Percentiles rank a stretch among this genome's conserved stretches.
These are phyloP conservation scores for Boletus subcaerulescens DNA, from an alignment of 768 basidiomycete species.

Conservation along the genomic window DNA sequence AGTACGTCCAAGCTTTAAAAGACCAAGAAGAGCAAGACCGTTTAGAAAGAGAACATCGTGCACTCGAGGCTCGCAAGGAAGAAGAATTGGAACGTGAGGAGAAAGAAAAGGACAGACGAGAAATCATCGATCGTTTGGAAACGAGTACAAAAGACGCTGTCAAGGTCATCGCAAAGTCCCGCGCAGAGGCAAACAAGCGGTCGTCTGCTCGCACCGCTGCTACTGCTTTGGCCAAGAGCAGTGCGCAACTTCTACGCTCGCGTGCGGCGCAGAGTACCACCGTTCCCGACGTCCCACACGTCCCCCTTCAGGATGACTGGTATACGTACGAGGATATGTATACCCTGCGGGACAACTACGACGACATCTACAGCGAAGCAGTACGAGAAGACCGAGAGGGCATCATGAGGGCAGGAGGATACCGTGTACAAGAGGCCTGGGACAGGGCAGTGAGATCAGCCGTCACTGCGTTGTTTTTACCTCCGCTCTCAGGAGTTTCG, in stretches of 20 bases:
- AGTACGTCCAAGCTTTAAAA: conserved; percentile 64
- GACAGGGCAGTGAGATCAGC: conserved; percentile 72
- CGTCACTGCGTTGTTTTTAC: conserved; percentile 68
- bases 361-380: conserved; percentile 72
- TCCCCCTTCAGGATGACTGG: conserved; percentile 73
- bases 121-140: conserved; percentile 80
- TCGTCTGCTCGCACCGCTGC: conserved; percentile 51
- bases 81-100: conserved; percentile 79
- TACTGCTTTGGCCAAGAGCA: conserved; percentile 40
- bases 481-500: conserved; percentile 41
- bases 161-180: conserved; percentile 66
- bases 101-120: conserved; percentile 64
- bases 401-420: conserved; percentile 82
- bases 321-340: conserved; percentile 74
- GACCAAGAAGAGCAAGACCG: conserved; percentile 83
- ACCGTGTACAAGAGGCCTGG: conserved; percentile 81
- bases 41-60: conserved; percentile 65
- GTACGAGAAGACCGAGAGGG: conserved; percentile 74
- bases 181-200: conserved; percentile 61
- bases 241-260: conserved; percentile 52
- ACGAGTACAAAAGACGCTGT: conserved; percentile 69
- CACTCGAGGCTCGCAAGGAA: conserved; percentile 58
- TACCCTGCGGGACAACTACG: conserved; percentile 53
- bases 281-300: conserved; percentile 78
- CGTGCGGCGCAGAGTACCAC: conserved; percentile 62